A percentile compares a stretch with the other conserved stretches of the same genome.
phyloP scores from a whole-genome alignment of 2,329 filamentous ascomycete genomes.

The Trichophyton rubrum region DNA sequence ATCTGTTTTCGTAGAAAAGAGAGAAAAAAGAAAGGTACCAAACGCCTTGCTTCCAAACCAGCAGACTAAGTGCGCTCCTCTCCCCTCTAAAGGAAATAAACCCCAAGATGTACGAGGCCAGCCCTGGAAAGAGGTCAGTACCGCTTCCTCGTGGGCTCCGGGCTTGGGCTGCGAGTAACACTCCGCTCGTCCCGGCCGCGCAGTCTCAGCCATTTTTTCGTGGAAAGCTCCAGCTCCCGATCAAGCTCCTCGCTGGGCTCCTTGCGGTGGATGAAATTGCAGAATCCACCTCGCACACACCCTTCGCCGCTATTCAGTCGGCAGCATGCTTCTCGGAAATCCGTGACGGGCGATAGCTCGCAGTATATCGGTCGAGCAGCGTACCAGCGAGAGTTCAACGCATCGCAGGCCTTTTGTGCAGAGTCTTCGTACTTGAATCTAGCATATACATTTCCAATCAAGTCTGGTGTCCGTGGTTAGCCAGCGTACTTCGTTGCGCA shows the following conservation, averaged over 20 bases:
- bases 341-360: slow-evolving; percentile 90
- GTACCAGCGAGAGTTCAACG: slow-evolving; percentile 91
- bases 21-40: background rate
- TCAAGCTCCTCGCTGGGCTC: slow-evolving; percentile 84
- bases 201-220: slow-evolving; percentile 90
- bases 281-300: slow-evolving; percentile 91
- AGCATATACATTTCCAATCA: slow-evolving; percentile 98
- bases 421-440: slow-evolving; percentile 99
- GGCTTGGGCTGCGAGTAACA: slow-evolving; percentile 68
- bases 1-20: background rate
- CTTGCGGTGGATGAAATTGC: slow-evolving; percentile 98
- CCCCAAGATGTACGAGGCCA: background rate
- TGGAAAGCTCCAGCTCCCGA: slow-evolving; percentile 69
- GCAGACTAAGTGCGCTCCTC: background rate
- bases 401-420: slow-evolving; percentile 85
- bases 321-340: slow-evolving; percentile 96
- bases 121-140: slow-evolving; percentile 24
- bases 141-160: slow-evolving; percentile 65
- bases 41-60: slow-evolving; percentile 1
- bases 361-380: slow-evolving; percentile 95
- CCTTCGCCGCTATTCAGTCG: slow-evolving; percentile 88
- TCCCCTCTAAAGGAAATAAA: background rate
- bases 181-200: slow-evolving; percentile 75
- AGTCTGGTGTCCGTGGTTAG: slow-evolving; percentile 41
- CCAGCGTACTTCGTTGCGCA: slow-evolving; percentile 16